Conservation (phyloP, 305 asterid species). For the Fraxinus ornus region DNA sequence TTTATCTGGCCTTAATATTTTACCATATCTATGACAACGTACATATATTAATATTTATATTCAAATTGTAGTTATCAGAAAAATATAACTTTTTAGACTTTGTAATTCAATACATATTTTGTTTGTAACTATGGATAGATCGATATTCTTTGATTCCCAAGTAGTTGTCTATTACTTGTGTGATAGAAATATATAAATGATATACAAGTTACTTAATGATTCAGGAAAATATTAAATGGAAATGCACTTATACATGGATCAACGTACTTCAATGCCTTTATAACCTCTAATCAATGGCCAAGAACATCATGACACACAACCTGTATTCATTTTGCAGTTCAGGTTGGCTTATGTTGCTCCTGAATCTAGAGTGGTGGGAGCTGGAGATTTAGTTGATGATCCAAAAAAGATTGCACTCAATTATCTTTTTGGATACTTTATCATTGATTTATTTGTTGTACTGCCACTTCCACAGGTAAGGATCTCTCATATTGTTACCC, state of each 20-base stretch:
- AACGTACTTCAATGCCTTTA: background rate
- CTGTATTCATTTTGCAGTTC: constrained; percentile 55
- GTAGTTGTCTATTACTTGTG: background rate
- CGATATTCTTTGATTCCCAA: background rate
- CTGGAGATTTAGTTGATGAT: constrained; percentile 78
- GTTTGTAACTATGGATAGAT: background rate
- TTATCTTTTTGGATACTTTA: constrained; percentile 60
- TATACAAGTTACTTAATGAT: background rate
- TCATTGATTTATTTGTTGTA: constrained; percentile 55
- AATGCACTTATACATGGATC: background rate
- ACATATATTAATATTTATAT: background rate
- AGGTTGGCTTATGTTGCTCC: constrained; percentile 85
- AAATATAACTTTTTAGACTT: background rate
- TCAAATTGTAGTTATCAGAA: background rate
- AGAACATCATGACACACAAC: background rate
- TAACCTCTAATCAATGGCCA: background rate
- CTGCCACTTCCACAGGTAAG: constrained; percentile 84
- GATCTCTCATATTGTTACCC: background rate
- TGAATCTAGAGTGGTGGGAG: constrained; percentile 73
- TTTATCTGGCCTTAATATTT: background rate
- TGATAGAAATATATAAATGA: background rate
- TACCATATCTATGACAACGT: background rate
- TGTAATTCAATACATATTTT: background rate
- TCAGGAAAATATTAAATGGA: background rate
- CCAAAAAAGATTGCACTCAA: constrained; percentile 68